phyloP scores from a whole-genome alignment of 1,284 basidiomycete genomes.

The Ceratobasidium papillatum region DNA sequence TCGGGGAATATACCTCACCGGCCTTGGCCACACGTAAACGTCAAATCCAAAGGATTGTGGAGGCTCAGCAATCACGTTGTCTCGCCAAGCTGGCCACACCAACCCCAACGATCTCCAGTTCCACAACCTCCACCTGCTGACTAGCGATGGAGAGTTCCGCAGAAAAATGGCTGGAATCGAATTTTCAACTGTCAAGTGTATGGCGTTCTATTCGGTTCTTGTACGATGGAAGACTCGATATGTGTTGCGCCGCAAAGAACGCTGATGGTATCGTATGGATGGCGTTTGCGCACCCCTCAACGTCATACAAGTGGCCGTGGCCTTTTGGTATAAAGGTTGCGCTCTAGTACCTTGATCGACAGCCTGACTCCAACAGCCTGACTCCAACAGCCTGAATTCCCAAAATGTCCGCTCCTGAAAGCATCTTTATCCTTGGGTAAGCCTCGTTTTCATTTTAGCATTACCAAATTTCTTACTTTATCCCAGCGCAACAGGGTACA shows the following conservation, averaged over 20 bases:
- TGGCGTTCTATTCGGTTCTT: constrained; percentile 15
- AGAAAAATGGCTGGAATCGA: background rate
- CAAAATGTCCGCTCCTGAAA: constrained; percentile 12
- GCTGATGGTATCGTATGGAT: constrained; percentile 22
- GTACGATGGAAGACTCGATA: constrained; percentile 13
- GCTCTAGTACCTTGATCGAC: background rate
- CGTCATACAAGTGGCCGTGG: background rate
- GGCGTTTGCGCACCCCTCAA: constrained; percentile 6
- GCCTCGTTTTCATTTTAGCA: background rate
- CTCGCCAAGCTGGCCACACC: background rate
- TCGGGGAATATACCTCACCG: background rate
- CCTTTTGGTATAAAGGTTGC: background rate
- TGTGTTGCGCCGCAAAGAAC: background rate
- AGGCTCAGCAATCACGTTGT: background rate
- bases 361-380: background rate
- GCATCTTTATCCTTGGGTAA: constrained; percentile 30
- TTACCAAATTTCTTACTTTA: constrained; percentile 44
- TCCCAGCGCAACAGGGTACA: constrained; percentile 53
- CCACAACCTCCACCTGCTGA: constrained; percentile 24
- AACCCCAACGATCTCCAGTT: background rate
- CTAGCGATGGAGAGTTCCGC: background rate
- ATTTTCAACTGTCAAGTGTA: constrained; percentile 4
- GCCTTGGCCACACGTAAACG: background rate
- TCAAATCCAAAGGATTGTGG: background rate
- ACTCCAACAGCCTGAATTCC: background rate